Evolutionary conservation across 2,329 filamentous ascomycete species (phyloP).

Genomic region (Purpureocillium takamizusanense): DNA sequence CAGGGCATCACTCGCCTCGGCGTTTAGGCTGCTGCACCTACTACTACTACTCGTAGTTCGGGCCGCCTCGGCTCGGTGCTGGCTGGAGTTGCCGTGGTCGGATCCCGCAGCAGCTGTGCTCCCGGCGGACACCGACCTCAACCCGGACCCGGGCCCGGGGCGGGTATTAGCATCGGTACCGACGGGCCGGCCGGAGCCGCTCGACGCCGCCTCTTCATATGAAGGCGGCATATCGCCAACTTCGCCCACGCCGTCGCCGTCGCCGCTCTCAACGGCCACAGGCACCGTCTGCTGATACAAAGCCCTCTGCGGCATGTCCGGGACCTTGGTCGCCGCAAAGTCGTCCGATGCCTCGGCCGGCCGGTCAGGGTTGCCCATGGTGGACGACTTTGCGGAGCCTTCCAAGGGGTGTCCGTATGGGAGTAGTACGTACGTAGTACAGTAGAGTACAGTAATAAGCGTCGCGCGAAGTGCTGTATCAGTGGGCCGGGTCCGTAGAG

Average conservation of each 20-base stretch:
- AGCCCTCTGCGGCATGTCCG: background rate
- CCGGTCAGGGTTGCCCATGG: background rate
- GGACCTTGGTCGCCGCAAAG: background rate
- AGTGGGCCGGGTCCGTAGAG: too few species aligned
- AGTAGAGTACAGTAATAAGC: too few species aligned
- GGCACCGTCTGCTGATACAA: slow-evolving; percentile 2
- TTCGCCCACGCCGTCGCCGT: background rate
- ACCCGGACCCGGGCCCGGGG: too few species aligned
- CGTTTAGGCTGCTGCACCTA: background rate
- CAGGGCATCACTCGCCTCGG: background rate
- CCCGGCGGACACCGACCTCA: background rate
- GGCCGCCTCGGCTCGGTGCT: background rate
- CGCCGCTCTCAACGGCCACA: background rate
- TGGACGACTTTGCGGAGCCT: too few species aligned
- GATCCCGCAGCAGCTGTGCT: background rate
- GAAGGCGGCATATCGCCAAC: background rate
- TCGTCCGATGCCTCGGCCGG: background rate
- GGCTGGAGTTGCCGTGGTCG: too few species aligned
- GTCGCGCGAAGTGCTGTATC: too few species aligned
- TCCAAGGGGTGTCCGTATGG: too few species aligned
- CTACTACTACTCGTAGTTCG: background rate
- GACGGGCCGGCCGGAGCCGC: background rate
- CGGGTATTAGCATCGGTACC: too few species aligned
- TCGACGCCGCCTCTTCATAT: slow-evolving; percentile 2
- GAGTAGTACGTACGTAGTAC: too few species aligned